Percentiles rank a stretch among this genome's conserved stretches.
phyloP scores from a whole-genome alignment of 2,329 filamentous ascomycete species.

The Sporothrix sp. region DNA sequence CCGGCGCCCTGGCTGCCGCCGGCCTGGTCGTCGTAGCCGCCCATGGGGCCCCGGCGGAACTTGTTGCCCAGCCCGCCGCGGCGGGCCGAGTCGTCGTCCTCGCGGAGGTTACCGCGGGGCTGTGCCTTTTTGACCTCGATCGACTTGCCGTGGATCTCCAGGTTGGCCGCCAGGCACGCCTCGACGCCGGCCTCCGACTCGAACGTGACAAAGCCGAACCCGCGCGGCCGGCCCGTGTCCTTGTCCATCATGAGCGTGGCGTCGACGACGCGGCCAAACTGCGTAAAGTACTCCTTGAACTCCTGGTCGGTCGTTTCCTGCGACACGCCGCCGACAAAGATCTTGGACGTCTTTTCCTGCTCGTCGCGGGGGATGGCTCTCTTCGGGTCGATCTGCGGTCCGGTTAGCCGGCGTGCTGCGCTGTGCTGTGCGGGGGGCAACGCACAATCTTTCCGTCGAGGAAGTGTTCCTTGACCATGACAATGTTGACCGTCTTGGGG shows the following conservation, averaged over 20 bases:
- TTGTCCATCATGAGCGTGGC: slow-evolving; percentile 99
- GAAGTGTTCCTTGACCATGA: slow-evolving; percentile 99
- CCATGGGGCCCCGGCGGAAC: slow-evolving; percentile 45
- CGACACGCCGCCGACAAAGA: slow-evolving; percentile 95
- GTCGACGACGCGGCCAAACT: slow-evolving; percentile 92
- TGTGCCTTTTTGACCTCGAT: slow-evolving; percentile 99
- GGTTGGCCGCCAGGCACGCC: slow-evolving; percentile 69
- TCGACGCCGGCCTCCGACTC: slow-evolving; percentile 94
- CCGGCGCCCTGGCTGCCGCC: slow-evolving; percentile 25
- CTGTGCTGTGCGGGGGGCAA: slow-evolving; percentile 14
- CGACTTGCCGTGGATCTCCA: slow-evolving; percentile 89
- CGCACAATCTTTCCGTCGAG: slow-evolving; percentile 96
- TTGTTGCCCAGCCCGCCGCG: slow-evolving; percentile 39
- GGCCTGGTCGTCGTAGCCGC: slow-evolving; percentile 27
- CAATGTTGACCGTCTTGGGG: slow-evolving; percentile 93
- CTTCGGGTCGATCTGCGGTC: slow-evolving; percentile 82
- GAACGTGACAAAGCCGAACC: slow-evolving; percentile 97
- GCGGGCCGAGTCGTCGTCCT: slow-evolving; percentile 68
- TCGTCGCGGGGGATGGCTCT: slow-evolving; percentile 94
- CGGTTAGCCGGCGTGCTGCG: neutral
- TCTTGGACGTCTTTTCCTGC: slow-evolving; percentile 96
- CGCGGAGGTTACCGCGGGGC: slow-evolving; percentile 84
- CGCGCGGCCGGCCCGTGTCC: slow-evolving; percentile 90
- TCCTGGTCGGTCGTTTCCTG: slow-evolving; percentile 95
- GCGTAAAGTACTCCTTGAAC: slow-evolving; percentile 93